Evolutionary conservation across 805 yeast genomes (phyloP), one percentile per base, ranked within the genome.

Genomic region (Metschnikowia aberdeeniae): DNA sequence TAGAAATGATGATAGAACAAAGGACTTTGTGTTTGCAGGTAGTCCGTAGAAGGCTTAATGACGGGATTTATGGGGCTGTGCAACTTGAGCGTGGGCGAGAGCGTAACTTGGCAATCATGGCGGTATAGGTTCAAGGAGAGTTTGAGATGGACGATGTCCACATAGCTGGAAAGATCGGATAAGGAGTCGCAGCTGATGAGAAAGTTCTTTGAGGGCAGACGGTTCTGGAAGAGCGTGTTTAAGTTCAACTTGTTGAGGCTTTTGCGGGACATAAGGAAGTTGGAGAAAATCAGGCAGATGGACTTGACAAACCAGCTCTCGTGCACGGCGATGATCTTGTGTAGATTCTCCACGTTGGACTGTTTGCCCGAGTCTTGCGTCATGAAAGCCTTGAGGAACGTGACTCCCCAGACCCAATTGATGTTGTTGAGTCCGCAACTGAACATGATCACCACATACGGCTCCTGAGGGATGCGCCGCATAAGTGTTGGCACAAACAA

Each of bases 231-330:
- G 31, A 64, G 45, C 12, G 22, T 31, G 19, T 39, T 31, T 1
- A 30, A 14, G 42, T 62, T 67, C 40, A 68, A 44, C 28, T 51
- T 50, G 29, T 58, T 58, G 12, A 68, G 42, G 42, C 59, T 62
- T 43, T 62, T 62, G 38, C 57, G 64, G 13, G 74, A 68, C n/a
- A 59, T 34, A 43, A 63, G 61, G 43, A 86, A 81, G 56, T 83
- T 85, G 45, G 81, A 73, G 47, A 87, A 67, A 20, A 89, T 75
- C 43, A 86, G 89, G 12, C 85, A 77, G 31, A 88, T 76, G 0
- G 95, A 83, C 55, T 89, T 80, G 24, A 88, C 78, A 65, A 90
- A 78, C 93, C 97, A 89, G 38, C 86, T 84, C 54, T 90, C 97
- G 64, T 92, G 97, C 2, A 92, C 95, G 27, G 90, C 76, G 51